Evolutionary conservation across 768 basidiomycete species (phyloP).

Genomic region (Lactifluus volemus): DNA sequence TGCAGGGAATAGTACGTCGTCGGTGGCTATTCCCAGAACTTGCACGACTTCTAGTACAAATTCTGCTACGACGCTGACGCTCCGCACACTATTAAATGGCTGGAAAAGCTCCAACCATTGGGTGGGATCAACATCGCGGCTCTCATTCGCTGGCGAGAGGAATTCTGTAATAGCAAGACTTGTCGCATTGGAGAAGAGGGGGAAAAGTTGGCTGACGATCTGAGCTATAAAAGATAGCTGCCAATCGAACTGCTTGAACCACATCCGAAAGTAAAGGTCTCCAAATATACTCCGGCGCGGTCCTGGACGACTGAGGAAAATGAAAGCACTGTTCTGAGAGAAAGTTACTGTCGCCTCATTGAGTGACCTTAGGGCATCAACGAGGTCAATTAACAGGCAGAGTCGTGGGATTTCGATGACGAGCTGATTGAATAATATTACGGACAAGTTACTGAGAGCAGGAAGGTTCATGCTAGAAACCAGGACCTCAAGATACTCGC

Average conservation of each 20-base stretch:
- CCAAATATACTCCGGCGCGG: no score
- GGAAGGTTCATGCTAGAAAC: neutral
- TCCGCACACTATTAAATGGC: neutral
- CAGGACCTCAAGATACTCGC: conserved; percentile 4
- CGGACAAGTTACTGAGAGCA: neutral
- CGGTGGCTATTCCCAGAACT: neutral
- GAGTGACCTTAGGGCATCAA: neutral
- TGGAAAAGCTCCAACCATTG: conserved; percentile 1
- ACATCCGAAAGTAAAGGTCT: neutral
- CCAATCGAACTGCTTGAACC: neutral
- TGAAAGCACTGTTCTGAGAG: neutral
- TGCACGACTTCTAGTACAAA: neutral
- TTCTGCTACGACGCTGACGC: neutral
- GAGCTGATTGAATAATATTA: neutral
- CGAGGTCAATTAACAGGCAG: neutral
- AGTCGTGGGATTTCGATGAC: neutral
- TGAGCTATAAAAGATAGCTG: neutral
- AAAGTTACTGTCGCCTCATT: neutral
- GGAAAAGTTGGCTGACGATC: neutral
- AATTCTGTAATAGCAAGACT: neutral
- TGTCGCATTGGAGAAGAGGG: neutral
- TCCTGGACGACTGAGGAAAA: neutral
- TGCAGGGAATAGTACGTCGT: neutral
- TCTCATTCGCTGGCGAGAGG: neutral
- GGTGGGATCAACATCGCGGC: neutral